phyloP scores from a whole-genome alignment of 2,329 filamentous ascomycete genomes.

The Penicillium psychrosexuale region DNA sequence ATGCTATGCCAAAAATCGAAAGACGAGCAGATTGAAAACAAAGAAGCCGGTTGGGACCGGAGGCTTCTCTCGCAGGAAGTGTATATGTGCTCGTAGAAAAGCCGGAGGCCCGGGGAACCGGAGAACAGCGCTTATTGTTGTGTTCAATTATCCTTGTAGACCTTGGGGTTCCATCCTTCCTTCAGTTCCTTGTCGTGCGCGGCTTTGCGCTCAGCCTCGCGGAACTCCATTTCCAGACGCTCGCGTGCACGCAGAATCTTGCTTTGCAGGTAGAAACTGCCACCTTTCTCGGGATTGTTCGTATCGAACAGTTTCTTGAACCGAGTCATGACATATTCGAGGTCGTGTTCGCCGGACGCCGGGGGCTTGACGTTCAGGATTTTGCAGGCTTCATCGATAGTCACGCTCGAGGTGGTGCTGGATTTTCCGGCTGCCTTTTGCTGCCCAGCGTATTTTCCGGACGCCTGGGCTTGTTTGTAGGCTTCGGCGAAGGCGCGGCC shows the following conservation, averaged over 20 bases:
- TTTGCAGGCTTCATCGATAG: slow-evolving; percentile 93
- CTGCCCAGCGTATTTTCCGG: slow-evolving; percentile 74
- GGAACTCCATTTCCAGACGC: slow-evolving; percentile 82
- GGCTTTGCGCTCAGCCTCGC: slow-evolving; percentile 66
- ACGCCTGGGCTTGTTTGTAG: slow-evolving; percentile 90
- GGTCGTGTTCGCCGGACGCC: slow-evolving; percentile 69
- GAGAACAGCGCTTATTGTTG: background rate
- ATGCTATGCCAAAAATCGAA: slow-evolving; percentile 40
- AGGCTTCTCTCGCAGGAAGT: slow-evolving; percentile 1
- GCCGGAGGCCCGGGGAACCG: background rate
- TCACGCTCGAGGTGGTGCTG: slow-evolving; percentile 68
- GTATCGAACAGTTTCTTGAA: slow-evolving; percentile 94
- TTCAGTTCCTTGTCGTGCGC: slow-evolving; percentile 73
- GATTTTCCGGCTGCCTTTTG: slow-evolving; percentile 57
- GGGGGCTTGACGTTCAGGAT: slow-evolving; percentile 95
- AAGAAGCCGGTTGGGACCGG: slow-evolving; percentile 1
- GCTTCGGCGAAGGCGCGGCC: slow-evolving; percentile 91
- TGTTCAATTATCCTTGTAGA: slow-evolving; percentile 76
- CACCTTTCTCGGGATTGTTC: slow-evolving; percentile 93
- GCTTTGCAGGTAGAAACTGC: slow-evolving; percentile 97
- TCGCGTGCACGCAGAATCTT: slow-evolving; percentile 91
- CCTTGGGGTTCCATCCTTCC: slow-evolving; percentile 89
- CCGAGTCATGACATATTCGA: slow-evolving; percentile 74
- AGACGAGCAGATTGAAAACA: slow-evolving; percentile 14
- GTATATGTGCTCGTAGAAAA: background rate